phyloP scores from a whole-genome alignment of 2,329 filamentous ascomycete species.

The Cladosporium sp. region DNA sequence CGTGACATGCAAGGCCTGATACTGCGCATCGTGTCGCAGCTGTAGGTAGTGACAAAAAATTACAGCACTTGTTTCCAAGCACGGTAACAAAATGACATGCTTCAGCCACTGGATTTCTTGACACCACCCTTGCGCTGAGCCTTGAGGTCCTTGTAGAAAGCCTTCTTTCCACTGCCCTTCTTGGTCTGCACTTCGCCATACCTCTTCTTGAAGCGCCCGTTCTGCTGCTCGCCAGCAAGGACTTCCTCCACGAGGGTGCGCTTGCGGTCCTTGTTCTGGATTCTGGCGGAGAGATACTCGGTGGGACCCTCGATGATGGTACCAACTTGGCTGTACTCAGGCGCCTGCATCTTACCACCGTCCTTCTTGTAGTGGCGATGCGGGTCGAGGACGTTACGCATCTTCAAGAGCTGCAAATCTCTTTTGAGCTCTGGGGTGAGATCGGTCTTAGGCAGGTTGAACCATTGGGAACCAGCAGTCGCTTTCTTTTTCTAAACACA shows the following conservation, averaged over 20 bases:
- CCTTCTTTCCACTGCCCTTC: slow-evolving; percentile 87
- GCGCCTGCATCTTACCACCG: slow-evolving; percentile 65
- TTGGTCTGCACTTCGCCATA: slow-evolving; percentile 79
- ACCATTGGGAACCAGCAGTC: slow-evolving; percentile 82
- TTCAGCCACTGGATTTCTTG: slow-evolving; percentile 35
- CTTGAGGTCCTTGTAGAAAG: slow-evolving; percentile 79
- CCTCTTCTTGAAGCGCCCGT: slow-evolving; percentile 77
- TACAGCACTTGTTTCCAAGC: slow-evolving; percentile 15
- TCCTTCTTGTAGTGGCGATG: slow-evolving; percentile 93
- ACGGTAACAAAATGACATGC: neutral
- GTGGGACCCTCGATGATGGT: slow-evolving; percentile 85
- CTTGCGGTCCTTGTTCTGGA: slow-evolving; percentile 86
- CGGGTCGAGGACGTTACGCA: slow-evolving; percentile 84
- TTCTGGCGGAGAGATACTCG: slow-evolving; percentile 77
- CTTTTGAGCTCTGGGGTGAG: slow-evolving; percentile 83
- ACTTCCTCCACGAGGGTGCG: slow-evolving; percentile 84
- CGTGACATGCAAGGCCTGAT: slow-evolving; percentile 61
- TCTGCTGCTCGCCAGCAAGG: slow-evolving; percentile 65
- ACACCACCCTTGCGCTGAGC: slow-evolving; percentile 50
- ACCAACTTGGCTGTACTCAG: slow-evolving; percentile 85
- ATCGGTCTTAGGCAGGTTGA: slow-evolving; percentile 79
- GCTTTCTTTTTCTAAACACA: slow-evolving; percentile 55
- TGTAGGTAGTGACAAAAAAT: slow-evolving; percentile 31
- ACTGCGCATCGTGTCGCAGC: slow-evolving; percentile 46
- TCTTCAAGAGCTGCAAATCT: slow-evolving; percentile 84